Evolutionary conservation across 2,329 filamentous ascomycete species (phyloP).

Genomic region (Septoria petroselini): DNA sequence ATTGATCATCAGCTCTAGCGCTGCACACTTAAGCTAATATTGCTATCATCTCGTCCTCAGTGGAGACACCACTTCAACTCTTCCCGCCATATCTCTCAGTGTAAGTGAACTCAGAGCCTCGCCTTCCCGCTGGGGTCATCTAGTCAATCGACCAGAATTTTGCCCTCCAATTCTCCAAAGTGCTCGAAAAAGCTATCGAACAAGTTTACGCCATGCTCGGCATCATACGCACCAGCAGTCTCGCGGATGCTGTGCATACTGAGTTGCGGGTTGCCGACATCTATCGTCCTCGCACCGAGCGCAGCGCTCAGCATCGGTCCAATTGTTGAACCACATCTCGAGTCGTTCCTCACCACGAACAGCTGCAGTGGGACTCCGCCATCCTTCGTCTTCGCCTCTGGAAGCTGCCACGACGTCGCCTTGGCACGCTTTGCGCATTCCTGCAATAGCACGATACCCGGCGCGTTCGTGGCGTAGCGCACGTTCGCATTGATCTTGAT

Average conservation of each 20-base stretch:
- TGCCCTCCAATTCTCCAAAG: constrained; percentile 78
- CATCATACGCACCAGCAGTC: constrained; percentile 82
- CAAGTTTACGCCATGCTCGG: constrained; percentile 78
- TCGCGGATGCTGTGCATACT: constrained; percentile 98
- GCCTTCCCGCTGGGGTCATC: constrained; percentile 13
- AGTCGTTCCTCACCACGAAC: constrained; percentile 95
- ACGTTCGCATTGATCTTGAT: constrained; percentile 99
- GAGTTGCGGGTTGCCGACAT: constrained; percentile 89
- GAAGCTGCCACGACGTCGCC: constrained; percentile 34
- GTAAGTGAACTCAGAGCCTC: not conserved
- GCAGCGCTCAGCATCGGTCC: constrained; percentile 92
- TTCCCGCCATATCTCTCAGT: not conserved
- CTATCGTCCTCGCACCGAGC: constrained; percentile 81
- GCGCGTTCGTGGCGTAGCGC: constrained; percentile 92
- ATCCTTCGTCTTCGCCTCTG: constrained; percentile 45
- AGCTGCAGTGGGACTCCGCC: constrained; percentile 83
- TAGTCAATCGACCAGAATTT: constrained; percentile 73
- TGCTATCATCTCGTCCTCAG: not conserved
- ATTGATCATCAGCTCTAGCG: not conserved
- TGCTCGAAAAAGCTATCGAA: constrained; percentile 85
- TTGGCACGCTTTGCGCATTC: constrained; percentile 69
- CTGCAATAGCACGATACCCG: constrained; percentile 87
- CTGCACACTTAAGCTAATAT: not conserved
- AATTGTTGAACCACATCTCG: constrained; percentile 90
- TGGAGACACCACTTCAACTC: not conserved